Evolutionary conservation across 2,329 filamentous ascomycete species (phyloP).

Genomic region (Trichoderma sp.): DNA sequence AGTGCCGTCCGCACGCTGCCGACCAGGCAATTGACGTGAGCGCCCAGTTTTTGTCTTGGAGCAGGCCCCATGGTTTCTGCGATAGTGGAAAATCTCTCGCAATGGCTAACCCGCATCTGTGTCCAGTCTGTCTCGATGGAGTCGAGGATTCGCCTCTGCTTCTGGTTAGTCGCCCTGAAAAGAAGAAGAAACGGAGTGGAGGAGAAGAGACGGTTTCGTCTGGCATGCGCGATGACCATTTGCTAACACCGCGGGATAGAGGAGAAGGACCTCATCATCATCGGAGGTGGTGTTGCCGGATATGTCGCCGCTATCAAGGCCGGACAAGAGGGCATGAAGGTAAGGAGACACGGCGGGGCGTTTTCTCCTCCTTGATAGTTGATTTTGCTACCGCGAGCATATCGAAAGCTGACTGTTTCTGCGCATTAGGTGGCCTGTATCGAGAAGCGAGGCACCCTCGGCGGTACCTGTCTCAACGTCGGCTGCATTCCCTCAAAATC

Average conservation of each 20-base stretch:
- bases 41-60: neutral
- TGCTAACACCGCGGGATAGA: constrained; percentile 55
- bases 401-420: constrained; percentile 1
- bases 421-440: constrained; percentile 80
- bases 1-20: constrained; percentile 57
- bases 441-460: constrained; percentile 93
- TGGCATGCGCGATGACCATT: neutral
- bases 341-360: constrained; percentile 44
- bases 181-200: neutral
- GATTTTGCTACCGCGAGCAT: neutral
- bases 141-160: constrained; percentile 61
- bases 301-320: constrained; percentile 99
- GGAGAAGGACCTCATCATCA: constrained; percentile 96
- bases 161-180: constrained; percentile 49
- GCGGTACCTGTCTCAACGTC: constrained; percentile 97
- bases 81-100: constrained; percentile 29
- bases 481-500: constrained; percentile 99
- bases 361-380: neutral
- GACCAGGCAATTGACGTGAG: constrained; percentile 58
- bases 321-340: constrained; percentile 95
- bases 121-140: constrained; percentile 50
- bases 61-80: constrained; percentile 27
- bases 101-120: constrained; percentile 14
- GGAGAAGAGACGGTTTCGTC: neutral
- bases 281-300: constrained; percentile 95